A percentile compares a stretch with the other conserved stretches of the same genome.
phyloP scores from a whole-genome alignment of 495 filamentous ascomycete species.

The Articulospora tetracladia region DNA sequence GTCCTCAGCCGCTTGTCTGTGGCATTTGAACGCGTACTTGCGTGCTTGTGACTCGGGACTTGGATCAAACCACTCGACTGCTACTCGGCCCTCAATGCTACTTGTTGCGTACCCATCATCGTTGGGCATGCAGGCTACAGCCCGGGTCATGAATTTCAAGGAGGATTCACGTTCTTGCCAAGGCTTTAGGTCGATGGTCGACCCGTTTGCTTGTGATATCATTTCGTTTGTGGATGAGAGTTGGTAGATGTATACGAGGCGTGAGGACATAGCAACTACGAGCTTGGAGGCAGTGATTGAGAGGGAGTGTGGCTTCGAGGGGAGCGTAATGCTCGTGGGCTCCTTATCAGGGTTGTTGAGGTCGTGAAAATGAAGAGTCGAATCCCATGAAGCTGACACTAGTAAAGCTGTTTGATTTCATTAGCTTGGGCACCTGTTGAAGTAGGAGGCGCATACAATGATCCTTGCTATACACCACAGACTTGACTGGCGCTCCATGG shows the following conservation, averaged over 20 bases:
- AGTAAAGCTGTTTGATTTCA: conserved; percentile 45
- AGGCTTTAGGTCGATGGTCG: conserved; percentile 55
- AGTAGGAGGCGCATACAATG: conserved; percentile 47
- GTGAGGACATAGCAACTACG: conserved; percentile 93
- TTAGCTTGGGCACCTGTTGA: neutral
- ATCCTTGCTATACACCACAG: conserved; percentile 73
- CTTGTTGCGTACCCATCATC: conserved; percentile 86
- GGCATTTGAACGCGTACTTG: conserved; percentile 99
- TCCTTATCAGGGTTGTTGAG: conserved; percentile 36
- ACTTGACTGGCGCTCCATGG: conserved; percentile 74
- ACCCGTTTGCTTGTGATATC: conserved; percentile 43
- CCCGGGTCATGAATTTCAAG: conserved; percentile 92
- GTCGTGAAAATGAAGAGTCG: conserved; percentile 79
- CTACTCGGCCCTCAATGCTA: conserved; percentile 89
- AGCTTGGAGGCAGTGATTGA: conserved; percentile 77
- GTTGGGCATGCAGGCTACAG: conserved; percentile 94
- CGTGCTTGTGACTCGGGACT: conserved; percentile 76
- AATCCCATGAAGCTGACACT: conserved; percentile 91
- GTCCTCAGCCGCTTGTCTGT: conserved; percentile 61
- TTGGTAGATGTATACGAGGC: conserved; percentile 89
- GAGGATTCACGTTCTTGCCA: conserved; percentile 89
- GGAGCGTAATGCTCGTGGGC: conserved; percentile 61
- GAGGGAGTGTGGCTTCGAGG: conserved; percentile 83
- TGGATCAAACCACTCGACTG: conserved; percentile 96
- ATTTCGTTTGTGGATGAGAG: conserved; percentile 59